Conservation (phyloP, 805 yeast genomes). For the Sugiyamaella valdiviana region DNA sequence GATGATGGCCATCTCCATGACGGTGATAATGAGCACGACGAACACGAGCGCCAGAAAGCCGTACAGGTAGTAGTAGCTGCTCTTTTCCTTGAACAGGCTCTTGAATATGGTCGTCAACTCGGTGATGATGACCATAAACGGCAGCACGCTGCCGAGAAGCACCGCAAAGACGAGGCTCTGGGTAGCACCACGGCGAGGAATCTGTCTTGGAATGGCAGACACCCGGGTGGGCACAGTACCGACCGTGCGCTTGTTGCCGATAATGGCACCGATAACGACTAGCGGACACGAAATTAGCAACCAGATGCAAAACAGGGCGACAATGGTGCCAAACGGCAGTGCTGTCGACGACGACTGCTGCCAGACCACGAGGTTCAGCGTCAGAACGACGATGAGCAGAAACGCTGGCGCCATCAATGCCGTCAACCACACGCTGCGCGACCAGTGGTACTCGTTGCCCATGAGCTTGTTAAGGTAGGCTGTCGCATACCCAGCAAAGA, state of each 20-base stretch:
- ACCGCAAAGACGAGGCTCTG: constrained; percentile 14
- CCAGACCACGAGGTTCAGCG: constrained; percentile 67
- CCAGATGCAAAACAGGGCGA: constrained; percentile 53
- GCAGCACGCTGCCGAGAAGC: constrained; percentile 58
- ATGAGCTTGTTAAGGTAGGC: constrained; percentile 55
- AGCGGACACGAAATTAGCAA: constrained; percentile 67
- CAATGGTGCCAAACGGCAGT: constrained; percentile 69
- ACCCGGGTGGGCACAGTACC: constrained; percentile 22
- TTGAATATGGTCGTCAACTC: constrained; percentile 68
- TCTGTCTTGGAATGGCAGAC: constrained; percentile 31
- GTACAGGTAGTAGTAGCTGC: constrained; percentile 72
- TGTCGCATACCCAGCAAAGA: constrained; percentile 68
- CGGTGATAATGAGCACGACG: constrained; percentile 51
- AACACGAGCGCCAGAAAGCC: constrained; percentile 67
- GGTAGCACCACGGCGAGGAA: constrained; percentile 22
- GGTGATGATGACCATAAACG: constrained; percentile 75
- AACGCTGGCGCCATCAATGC: constrained; percentile 30
- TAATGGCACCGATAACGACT: constrained; percentile 57
- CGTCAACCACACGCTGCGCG: constrained; percentile 29
- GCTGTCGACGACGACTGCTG: constrained; percentile 69
- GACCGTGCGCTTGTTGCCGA: constrained; percentile 33
- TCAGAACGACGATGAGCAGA: constrained; percentile 44
- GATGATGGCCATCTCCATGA: constrained; percentile 65
- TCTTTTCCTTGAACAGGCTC: constrained; percentile 73
- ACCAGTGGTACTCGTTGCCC: constrained; percentile 34